These are phyloP conservation scores for Pueraria montana DNA, from an alignment of 306 rosid genomes.

Conservation along the genomic window DNA sequence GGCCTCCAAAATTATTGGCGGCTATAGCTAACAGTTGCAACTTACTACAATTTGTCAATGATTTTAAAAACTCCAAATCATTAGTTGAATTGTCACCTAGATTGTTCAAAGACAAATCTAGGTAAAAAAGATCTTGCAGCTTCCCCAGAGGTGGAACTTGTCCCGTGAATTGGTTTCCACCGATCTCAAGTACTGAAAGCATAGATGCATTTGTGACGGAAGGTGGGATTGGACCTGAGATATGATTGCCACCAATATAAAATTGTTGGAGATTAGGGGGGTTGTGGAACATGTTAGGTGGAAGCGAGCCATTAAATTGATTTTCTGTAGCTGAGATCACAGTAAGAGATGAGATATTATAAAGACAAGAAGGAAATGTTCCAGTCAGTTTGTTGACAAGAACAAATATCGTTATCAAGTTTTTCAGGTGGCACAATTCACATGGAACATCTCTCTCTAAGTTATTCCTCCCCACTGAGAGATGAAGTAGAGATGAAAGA, in stretches of 20 bases:
- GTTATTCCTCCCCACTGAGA: not conserved
- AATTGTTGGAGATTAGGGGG: not conserved
- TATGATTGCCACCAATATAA: not conserved
- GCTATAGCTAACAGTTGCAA: not conserved
- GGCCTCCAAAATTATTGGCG: not conserved
- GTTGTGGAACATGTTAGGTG: not conserved
- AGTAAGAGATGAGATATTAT: not conserved
- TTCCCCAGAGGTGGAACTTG: not conserved
- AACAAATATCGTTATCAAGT: accelerated
- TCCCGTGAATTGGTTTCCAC: not conserved
- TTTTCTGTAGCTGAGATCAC: accelerated
- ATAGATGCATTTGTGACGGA: slow-evolving; percentile 44
- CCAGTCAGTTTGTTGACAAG: not conserved
- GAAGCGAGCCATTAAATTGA: slow-evolving; percentile 41
- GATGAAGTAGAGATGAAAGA: not conserved
- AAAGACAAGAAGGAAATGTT: not conserved
- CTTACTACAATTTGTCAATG: not conserved
- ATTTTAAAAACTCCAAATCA: not conserved
- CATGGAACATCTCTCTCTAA: slow-evolving; percentile 43
- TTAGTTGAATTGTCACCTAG: not conserved
- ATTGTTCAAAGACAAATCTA: not conserved
- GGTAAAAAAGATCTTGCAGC: not conserved
- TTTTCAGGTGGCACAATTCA: not conserved
- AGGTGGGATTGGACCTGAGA: slow-evolving; percentile 45
- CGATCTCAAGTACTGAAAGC: not conserved